Conservation (phyloP, 306 rosid genomes). For the Trifolium pratense region DNA sequence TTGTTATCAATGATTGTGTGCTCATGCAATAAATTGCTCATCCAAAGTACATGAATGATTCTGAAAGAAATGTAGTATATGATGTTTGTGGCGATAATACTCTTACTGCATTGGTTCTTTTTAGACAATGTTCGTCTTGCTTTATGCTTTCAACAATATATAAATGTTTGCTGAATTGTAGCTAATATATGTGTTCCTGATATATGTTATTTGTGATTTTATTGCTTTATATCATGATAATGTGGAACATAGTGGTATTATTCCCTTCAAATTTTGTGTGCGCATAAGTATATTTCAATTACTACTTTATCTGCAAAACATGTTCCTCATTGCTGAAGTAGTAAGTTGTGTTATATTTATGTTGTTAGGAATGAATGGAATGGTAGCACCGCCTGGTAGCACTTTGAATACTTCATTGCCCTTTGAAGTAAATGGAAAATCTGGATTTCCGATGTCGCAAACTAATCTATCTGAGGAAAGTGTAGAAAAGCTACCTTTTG, state of each 20-base stretch:
- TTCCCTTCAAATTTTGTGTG: background rate
- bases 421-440: conserved; percentile 43
- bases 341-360: conserved; percentile 32
- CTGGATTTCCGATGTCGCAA: conserved; percentile 49
- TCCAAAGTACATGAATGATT: conserved; percentile 31
- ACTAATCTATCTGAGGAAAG: conserved; percentile 46
- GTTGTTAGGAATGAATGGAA: conserved; percentile 56
- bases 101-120: background rate
- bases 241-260: too few species aligned
- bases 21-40: conserved; percentile 24
- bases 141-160: too few species aligned
- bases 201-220: too few species aligned
- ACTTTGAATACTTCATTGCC: conserved; percentile 54
- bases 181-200: conserved; percentile 13
- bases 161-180: conserved; percentile 21
- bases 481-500: conserved; percentile 43
- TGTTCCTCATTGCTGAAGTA: conserved; percentile 6
- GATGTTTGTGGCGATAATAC: conserved; percentile 14
- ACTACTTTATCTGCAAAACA: conserved; percentile 16
- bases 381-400: conserved; percentile 46
- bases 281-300: conserved; percentile 23
- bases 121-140: too few species aligned
- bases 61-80: background rate
- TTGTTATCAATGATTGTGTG: conserved; percentile 6
- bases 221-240: background rate